Evolutionary conservation across 306 rosid species (phyloP).

Genomic region (Cicer pinnatifidum): DNA sequence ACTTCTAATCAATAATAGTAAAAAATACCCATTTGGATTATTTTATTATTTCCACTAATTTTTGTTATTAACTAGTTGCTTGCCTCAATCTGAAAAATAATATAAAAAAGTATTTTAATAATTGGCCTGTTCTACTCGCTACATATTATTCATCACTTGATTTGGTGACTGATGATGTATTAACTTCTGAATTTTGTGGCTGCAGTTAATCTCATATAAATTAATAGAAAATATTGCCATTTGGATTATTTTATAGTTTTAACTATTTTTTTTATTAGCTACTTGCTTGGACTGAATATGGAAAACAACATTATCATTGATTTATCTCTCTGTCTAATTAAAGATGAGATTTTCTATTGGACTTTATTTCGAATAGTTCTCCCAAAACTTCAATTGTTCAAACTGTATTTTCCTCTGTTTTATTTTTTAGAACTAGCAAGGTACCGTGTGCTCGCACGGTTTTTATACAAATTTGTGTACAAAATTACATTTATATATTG

Average conservation of each 20-base stretch:
- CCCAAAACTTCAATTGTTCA: slow-evolving; percentile 38
- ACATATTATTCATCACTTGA: slow-evolving; percentile 38
- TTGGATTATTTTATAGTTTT: slow-evolving; percentile 32
- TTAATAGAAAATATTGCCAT: slow-evolving; percentile 15
- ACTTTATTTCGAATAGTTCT: slow-evolving; percentile 1
- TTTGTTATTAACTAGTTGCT: slow-evolving; percentile 42
- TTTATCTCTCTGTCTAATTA: slow-evolving; percentile 26
- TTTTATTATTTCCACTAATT: slow-evolving; percentile 17
- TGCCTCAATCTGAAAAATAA: slow-evolving; percentile 35
- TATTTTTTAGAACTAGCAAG: background rate
- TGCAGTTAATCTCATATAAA: slow-evolving; percentile 4
- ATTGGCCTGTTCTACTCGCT: background rate
- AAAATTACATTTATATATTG: too few relatives aligned
- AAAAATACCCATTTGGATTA: slow-evolving; percentile 35
- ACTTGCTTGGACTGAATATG: slow-evolving; percentile 42
- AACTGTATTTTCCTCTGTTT: slow-evolving; percentile 33
- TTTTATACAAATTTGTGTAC: too few relatives aligned
- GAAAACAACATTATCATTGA: slow-evolving; percentile 22
- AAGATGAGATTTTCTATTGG: slow-evolving; percentile 44
- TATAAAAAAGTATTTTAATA: background rate
- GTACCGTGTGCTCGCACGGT: too few relatives aligned
- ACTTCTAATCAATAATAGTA: slow-evolving; percentile 15
- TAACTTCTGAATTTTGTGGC: slow-evolving; percentile 43
- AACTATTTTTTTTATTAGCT: slow-evolving; percentile 38
- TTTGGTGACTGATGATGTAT: slow-evolving; percentile 46